Evolutionary conservation across 352 stramenopile genomes (phyloP).

Genomic region (Stramenopiles sp.): DNA sequence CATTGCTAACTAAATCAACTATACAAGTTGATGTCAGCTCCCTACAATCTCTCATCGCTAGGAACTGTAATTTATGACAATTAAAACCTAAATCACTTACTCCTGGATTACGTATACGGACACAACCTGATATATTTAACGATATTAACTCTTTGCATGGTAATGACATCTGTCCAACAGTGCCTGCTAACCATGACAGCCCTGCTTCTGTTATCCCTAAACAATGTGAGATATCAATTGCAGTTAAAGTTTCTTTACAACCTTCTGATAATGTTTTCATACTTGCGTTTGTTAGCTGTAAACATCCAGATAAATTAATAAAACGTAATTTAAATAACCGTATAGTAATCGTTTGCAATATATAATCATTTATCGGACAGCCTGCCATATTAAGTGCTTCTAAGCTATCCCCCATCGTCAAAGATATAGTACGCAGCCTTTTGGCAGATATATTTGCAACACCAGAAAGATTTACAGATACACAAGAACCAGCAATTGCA

Average conservation of each 20-base stretch:
- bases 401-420: constrained; percentile 14
- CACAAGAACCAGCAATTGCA: background rate
- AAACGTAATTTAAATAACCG: constrained; percentile 11
- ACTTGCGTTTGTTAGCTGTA: constrained; percentile 10
- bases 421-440: constrained; percentile 11
- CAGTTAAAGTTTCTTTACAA: constrained; percentile 9
- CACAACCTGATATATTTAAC: constrained; percentile 11
- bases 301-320: constrained; percentile 10
- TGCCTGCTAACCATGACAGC: constrained; percentile 14
- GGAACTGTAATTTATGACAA: constrained; percentile 9
- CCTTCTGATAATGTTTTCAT: constrained; percentile 5
- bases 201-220: constrained; percentile 8
- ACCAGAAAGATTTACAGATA: background rate
- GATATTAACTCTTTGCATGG: constrained; percentile 10
- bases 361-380: constrained; percentile 5
- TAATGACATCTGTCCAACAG: background rate
- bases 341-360: constrained; percentile 11
- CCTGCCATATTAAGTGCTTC: constrained; percentile 12
- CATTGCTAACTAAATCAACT: background rate
- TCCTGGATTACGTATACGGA: constrained; percentile 11
- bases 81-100: background rate
- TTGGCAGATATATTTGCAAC: background rate
- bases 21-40: background rate
- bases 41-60: background rate
- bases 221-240: constrained; percentile 15